Base-by-base conservation (phyloP, 768 basidiomycete species). In the Lactarius sanguifluus region DNA sequence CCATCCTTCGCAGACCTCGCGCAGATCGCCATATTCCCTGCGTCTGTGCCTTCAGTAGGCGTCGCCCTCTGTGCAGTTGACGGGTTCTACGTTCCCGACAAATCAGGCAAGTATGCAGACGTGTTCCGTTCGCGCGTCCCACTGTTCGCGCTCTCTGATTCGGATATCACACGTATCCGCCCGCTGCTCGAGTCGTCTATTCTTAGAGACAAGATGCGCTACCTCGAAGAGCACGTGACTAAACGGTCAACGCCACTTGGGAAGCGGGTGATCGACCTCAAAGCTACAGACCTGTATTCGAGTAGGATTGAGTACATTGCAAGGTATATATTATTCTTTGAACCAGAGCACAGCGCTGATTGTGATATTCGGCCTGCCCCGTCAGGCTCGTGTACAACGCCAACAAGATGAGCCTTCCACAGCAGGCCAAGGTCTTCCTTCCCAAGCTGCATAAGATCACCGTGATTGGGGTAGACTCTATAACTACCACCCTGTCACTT, bases 51-150 rank as follows among this genome's bases (percentile, higher is more conserved):
- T 13, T 3, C 2, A 2, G 58, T 56, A 62, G 58, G 70, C 28
- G 30, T 60, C 34, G 56, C 47, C 3, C 38, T 66, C 18, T 59
- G 56, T 12, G 28, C 55, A 12, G 59, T 41, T 7, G 63, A 72
- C 12, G 57, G 38, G 10, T 71, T 75, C 57, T 75, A 73, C 59
- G 32, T 72, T 6, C 73, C 73, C 3, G 74, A 75, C 28, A 62
- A 52, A 59, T 36, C 36, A 30, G 61, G 69, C 10, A 69, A 62
- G 43, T 66, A 66, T 30, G 66, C 64, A 4, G 52, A 65, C 5
- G 55, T 64, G 52, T 72, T 71, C 50, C 58, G 63, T 15, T 50
- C 41, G 0, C 43, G 30, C 2, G 71, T 72, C 8, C 45, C 58
- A 32, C 56, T 72, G 12, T 58, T 72, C 28, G 65, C 64, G 0